A percentile compares a stretch with the other conserved stretches of the same genome.
These are phyloP conservation scores for Claviceps purpurea DNA, from an alignment of 2,329 filamentous ascomycete genomes.

Conservation along the genomic window DNA sequence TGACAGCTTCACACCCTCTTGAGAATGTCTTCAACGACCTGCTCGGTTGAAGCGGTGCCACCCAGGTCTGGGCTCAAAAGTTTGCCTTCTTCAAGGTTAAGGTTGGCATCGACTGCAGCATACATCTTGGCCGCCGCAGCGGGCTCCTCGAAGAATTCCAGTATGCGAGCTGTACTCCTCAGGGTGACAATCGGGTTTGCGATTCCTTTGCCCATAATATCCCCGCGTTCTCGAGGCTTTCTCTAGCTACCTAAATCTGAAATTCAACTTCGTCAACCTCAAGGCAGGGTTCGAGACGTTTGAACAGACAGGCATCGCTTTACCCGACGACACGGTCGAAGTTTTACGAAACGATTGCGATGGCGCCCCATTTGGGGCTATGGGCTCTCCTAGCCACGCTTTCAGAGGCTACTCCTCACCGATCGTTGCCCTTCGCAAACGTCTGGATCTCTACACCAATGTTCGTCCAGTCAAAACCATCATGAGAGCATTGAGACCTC, in stretches of 20 bases:
- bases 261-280: slow-evolving; percentile 89
- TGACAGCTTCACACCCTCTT: slow-evolving; percentile 50
- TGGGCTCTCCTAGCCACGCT: too few species aligned
- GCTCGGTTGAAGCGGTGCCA: slow-evolving; percentile 69
- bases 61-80: slow-evolving; percentile 82
- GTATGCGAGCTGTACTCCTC: slow-evolving; percentile 81
- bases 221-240: slow-evolving; percentile 68
- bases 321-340: too few species aligned
- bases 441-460: too few species aligned
- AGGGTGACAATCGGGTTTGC: slow-evolving; percentile 95
- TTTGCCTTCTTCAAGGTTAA: slow-evolving; percentile 62
- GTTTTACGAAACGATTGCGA: too few species aligned
- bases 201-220: slow-evolving; percentile 85
- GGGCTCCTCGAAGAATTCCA: slow-evolving; percentile 87
- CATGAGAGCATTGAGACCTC: too few species aligned
- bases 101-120: slow-evolving; percentile 75
- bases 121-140: slow-evolving; percentile 82
- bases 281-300: slow-evolving; percentile 90
- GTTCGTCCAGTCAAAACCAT: too few species aligned
- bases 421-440: too few species aligned
- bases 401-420: too few species aligned
- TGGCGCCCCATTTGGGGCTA: too few species aligned
- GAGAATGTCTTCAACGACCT: slow-evolving; percentile 80
- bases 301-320: too few species aligned
- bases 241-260: slow-evolving; percentile 76